Conservation (phyloP, 768 basidiomycete species). For the Leccinum sublutescens region DNA sequence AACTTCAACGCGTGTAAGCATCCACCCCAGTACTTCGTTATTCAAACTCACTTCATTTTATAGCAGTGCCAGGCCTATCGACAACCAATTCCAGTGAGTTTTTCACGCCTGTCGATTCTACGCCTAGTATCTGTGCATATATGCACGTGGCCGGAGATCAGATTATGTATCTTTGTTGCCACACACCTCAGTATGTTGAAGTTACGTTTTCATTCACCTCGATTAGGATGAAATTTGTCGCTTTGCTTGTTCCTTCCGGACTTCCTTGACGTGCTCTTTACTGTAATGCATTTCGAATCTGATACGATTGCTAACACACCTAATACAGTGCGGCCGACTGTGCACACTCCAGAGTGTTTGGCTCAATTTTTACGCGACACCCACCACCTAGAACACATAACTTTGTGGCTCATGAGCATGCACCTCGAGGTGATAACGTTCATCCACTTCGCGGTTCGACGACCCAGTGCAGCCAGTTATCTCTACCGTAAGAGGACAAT, state of each 20-base stretch:
- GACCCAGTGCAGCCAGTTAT: not conserved
- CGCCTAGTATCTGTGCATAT: not conserved
- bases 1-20: constrained; percentile 9
- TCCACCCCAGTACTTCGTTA: not conserved
- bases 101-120: not conserved
- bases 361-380: not conserved
- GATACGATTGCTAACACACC: constrained; percentile 3
- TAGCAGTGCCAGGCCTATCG: constrained; percentile 1
- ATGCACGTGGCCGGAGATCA: not conserved
- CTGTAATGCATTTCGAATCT: not conserved
- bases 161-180: not conserved
- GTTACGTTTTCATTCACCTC: not conserved
- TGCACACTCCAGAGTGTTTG: constrained; percentile 2
- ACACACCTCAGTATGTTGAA: too few species aligned
- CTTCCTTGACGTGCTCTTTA: not conserved
- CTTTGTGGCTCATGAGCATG: not conserved
- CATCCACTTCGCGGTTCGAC: not conserved
- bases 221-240: not conserved
- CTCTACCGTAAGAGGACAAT: not conserved
- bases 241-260: not conserved
- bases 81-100: constrained; percentile 9
- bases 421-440: not conserved
- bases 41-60: not conserved
- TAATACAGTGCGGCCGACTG: constrained; percentile 6
- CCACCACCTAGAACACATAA: not conserved